Evolutionary conservation across 768 basidiomycete species (phyloP).

Genomic region (Amylocystis lapponica): DNA sequence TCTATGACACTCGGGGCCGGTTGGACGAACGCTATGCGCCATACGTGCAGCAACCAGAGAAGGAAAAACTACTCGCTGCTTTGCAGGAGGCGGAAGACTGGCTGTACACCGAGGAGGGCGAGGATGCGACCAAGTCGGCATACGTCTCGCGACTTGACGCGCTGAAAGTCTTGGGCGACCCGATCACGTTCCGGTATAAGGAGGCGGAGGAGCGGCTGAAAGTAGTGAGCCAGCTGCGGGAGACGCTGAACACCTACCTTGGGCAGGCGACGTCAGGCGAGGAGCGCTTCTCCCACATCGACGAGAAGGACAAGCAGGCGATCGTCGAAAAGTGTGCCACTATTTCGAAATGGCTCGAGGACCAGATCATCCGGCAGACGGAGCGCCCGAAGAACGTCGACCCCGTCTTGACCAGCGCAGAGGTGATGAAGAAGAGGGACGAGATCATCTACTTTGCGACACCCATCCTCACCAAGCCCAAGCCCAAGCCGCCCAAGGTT

Average conservation of each 20-base stretch:
- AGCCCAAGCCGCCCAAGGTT: conserved; percentile 76
- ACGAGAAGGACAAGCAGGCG: conserved; percentile 78
- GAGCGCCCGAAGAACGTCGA: conserved; percentile 89
- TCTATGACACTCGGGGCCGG: conserved; percentile 92
- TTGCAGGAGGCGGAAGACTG: conserved; percentile 87
- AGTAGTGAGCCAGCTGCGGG: conserved; percentile 71
- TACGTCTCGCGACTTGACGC: conserved; percentile 80
- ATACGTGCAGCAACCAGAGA: conserved; percentile 73
- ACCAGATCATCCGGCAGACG: conserved; percentile 79
- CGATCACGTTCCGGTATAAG: conserved; percentile 74
- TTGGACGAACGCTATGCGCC: conserved; percentile 82
- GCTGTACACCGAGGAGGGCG: conserved; percentile 95
- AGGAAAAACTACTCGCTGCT: conserved; percentile 63
- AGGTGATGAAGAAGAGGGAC: conserved; percentile 88
- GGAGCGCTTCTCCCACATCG: conserved; percentile 87
- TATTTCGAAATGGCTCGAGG: conserved; percentile 93
- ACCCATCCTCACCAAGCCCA: conserved; percentile 87
- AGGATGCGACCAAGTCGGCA: conserved; percentile 93
- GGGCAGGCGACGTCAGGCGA: conserved; percentile 76
- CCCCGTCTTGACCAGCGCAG: conserved; percentile 72
- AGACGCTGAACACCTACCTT: conserved; percentile 84
- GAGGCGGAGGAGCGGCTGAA: conserved; percentile 79
- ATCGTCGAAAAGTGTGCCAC: conserved; percentile 89
- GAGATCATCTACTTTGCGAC: conserved; percentile 87
- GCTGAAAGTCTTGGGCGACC: conserved; percentile 84